Base-by-base conservation (phyloP, 192 early-diverging fungal species). In the Pilaira anomala region DNA sequence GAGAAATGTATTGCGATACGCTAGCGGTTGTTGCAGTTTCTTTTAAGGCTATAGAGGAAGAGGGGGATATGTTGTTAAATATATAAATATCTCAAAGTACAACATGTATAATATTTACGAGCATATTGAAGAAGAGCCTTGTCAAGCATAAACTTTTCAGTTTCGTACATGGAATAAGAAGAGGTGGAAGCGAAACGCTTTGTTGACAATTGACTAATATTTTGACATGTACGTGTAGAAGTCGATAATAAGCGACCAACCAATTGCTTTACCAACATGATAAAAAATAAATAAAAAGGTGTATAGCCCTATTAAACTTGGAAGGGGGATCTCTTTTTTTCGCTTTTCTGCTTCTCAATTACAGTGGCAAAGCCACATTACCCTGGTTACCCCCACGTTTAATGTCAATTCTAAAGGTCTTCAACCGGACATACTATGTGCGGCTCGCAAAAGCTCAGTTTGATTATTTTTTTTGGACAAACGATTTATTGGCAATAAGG, bases 1-100 rank as follows among this genome's bases (percentile, higher is more conserved):
- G 25, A 21, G 67, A 51, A 36, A 63, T 14, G 24, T 69, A 60
- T 63, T 62, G 48, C 7, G 66, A 60, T 19, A 68, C 40, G 33
- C 16, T 21, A 19, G 48, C 46, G 21, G 45, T 13, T 19, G 45
- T 12, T 19, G 65, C 29, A n/a, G 52, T 48, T 33, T 44, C 49
- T 53, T 53, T 36, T 63, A 58, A 42, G 25, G 56, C 56, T 58
- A 58, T 11, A 25, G 4, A 50, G 7, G 6, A 50, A 50, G 3
- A 33, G 30, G 3, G 7, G 30, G 30, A 5, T 33, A 33, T 3
- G 30, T 33, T 7, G 7, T 33, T 33, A 5, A 33, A 5, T 7
- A 3, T 7, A 33, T 3, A 3, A 33, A 33, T 7, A 33, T 5
- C 30, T 5, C 3, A 3, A 33, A 33, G 7, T 5, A 33, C 30